Evolutionary conservation across 2,329 filamentous ascomycete species (phyloP), one percentile per base, ranked within the genome.

Genomic region (Clonostachys rhizophaga): DNA sequence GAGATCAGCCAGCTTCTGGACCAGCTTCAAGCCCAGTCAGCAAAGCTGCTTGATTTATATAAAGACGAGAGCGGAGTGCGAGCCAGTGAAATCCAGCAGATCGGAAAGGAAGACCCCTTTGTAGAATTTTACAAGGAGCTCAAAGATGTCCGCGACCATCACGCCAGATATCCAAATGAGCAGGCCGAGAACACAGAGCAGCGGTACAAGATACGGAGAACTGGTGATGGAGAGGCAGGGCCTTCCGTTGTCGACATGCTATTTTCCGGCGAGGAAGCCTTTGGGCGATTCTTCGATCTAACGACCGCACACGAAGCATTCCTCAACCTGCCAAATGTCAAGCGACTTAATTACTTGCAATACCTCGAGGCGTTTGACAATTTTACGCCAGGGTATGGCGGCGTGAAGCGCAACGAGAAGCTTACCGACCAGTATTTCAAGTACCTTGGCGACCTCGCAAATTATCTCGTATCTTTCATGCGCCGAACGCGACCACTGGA

Each of bases 201-300:
- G 55, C 88, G 91, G 35, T 99, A 99, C 73, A 90, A 91, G 65
- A 78, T 70, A 42, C 78, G 83, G 60, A 81, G 78, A 49, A 72
- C 77, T 40, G 78, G 76, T 12, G 83, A 83, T 40, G 84, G 86
- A 53, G 81, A 86, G 42, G 71, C 76, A 2, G 66, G 80, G 47
- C 75, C 79, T 5, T 82, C 81, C 40, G 82, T 91, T 45, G 85
- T 96, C 43, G 92, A 97, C 61, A 83, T 83, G 49, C 87, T 97
- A 74, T 99, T 99, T 67, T 95, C 91, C 0, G 94, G 94, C 51
- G 95, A 99, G 67, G 94, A 99, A 66, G 87, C 86, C 0, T 96
- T 87, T 59, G 94, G 94, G 40, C 87, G 90, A 56, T 99, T 89
- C 67, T 88, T 99, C 59, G 94, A 99, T 65, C 71, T 99, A 42